Evolutionary conservation across 2,329 filamentous ascomycete species (phyloP).

Genomic region (Pestalotiopsis sp.): DNA sequence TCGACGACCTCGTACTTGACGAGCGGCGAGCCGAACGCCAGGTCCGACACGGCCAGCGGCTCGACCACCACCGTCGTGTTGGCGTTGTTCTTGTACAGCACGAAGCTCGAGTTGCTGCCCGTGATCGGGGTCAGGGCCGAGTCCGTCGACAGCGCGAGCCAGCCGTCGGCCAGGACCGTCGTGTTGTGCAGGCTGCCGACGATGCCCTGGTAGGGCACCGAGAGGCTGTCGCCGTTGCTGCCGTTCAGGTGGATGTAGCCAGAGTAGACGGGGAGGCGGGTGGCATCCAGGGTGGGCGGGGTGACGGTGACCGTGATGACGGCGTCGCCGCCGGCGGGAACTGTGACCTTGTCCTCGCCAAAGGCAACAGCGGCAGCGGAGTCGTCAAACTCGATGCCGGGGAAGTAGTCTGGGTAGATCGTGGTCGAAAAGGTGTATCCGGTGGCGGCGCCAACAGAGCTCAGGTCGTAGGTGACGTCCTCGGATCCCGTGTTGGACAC

Average conservation of each 20-base stretch:
- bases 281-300: constrained; percentile 40
- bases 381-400: constrained; percentile 43
- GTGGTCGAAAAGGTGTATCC: constrained; percentile 52
- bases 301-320: constrained; percentile 47
- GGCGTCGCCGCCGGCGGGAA: constrained; percentile 31
- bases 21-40: constrained; percentile 48
- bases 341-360: constrained; percentile 33
- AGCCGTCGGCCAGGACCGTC: constrained; percentile 36
- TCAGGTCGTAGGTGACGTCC: constrained; percentile 53
- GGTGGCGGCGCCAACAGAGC: constrained; percentile 52
- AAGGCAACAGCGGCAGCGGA: constrained; percentile 46
- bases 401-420: constrained; percentile 44
- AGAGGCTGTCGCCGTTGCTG: constrained; percentile 29
- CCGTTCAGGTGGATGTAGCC: constrained; percentile 50
- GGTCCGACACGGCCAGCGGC: constrained; percentile 41
- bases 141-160: constrained; percentile 39
- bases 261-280: constrained; percentile 49
- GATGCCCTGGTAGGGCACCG: constrained; percentile 42
- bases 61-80: constrained; percentile 29
- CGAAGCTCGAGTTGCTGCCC: constrained; percentile 26
- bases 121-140: constrained; percentile 24
- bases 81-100: constrained; percentile 24
- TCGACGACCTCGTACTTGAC: constrained; percentile 49
- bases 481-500: constrained; percentile 56
- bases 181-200: constrained; percentile 39